Percentiles rank a stretch among this genome's conserved stretches.
Conservation (phyloP, 257 asterid genomes). For the Solanum paucissectum region DNA sequence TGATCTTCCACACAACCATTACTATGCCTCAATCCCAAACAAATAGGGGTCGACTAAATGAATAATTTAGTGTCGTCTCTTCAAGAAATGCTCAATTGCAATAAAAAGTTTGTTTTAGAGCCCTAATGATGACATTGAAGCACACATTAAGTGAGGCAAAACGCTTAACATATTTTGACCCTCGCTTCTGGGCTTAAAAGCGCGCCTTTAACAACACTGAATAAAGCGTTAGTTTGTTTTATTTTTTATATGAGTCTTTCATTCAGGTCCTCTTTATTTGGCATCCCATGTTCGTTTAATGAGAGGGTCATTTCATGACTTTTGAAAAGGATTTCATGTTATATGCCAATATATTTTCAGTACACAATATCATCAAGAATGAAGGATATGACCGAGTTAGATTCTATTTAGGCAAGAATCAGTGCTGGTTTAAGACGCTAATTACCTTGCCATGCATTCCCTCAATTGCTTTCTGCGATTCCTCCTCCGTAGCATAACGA, state of each 20-base stretch:
- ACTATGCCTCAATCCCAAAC: not conserved
- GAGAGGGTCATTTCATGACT: not conserved
- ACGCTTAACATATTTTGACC: not conserved
- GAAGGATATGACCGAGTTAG: not conserved
- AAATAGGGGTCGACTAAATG: not conserved
- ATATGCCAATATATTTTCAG: not conserved
- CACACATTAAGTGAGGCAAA: not conserved
- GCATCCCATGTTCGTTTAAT: not conserved
- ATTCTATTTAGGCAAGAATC: not conserved
- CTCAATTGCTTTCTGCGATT: constrained; percentile 68
- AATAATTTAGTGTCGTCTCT: not conserved
- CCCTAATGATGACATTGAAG: not conserved
- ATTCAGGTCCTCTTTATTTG: not conserved
- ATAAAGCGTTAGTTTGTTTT: not conserved
- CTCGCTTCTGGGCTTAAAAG: not conserved
- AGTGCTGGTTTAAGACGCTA: not conserved
- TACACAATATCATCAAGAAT: not conserved
- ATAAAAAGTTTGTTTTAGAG: not conserved
- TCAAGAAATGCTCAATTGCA: not conserved
- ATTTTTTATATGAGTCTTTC: not conserved
- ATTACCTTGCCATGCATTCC: constrained; percentile 95
- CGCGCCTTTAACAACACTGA: not conserved
- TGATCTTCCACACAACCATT: not conserved
- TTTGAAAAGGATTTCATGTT: not conserved
- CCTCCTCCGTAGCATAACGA: constrained; percentile 55